Conservation (phyloP, 164 flowering plant species). For the Vitis cinerea region DNA sequence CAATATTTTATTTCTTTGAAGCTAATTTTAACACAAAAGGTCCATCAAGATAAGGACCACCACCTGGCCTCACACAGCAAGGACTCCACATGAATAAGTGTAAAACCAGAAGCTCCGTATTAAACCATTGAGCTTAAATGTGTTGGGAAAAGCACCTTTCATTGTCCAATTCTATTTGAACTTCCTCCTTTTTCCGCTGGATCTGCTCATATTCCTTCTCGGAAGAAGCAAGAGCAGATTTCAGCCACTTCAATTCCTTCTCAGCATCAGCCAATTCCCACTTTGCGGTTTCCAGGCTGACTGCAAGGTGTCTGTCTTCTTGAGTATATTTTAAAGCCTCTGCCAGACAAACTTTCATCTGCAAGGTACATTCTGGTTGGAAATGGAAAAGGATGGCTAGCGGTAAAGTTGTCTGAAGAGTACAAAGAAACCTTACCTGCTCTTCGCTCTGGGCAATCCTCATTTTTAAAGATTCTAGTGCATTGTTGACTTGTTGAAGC, state of each 20-base stretch:
- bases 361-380: slow-evolving; percentile 23
- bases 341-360: slow-evolving; percentile 60
- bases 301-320: slow-evolving; percentile 64
- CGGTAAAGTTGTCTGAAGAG: neutral
- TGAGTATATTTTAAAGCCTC: slow-evolving; percentile 57
- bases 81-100: neutral
- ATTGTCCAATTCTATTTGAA: slow-evolving; percentile 46
- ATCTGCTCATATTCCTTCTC: slow-evolving; percentile 89
- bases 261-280: slow-evolving; percentile 85
- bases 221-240: slow-evolving; percentile 61
- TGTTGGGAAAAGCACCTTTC: slow-evolving; percentile 53
- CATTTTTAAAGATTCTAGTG: slow-evolving; percentile 54
- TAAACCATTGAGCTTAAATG: neutral
- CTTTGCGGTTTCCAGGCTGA: slow-evolving; percentile 63
- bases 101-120: neutral
- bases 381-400: neutral
- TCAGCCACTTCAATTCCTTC: slow-evolving; percentile 90
- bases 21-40: neutral
- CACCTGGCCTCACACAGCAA: no score
- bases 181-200: slow-evolving; percentile 50
- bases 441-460: slow-evolving; percentile 66
- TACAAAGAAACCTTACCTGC: slow-evolving; percentile 48
- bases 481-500: slow-evolving; percentile 64
- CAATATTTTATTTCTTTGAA: neutral
- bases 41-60: neutral